These are phyloP conservation scores for Colletotrichum cuscutae DNA, from an alignment of 2,329 filamentous ascomycete species.

Conservation along the genomic window DNA sequence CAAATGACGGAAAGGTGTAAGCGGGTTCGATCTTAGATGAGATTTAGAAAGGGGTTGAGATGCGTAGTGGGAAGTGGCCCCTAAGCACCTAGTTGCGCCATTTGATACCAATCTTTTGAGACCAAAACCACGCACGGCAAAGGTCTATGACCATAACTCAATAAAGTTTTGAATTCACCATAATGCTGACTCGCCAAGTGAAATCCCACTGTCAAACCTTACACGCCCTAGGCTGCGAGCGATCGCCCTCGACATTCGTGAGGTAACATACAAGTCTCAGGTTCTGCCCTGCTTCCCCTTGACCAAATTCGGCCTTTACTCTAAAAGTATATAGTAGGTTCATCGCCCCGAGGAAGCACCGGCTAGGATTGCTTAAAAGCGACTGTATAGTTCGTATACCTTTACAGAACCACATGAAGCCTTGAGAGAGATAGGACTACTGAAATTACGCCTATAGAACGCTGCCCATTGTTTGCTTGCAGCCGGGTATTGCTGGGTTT, in stretches of 20 bases:
- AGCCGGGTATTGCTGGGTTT: conserved; percentile 18
- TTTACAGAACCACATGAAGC: neutral
- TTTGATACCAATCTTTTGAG: conserved; percentile 32
- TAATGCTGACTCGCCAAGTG: neutral
- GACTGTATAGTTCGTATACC: neutral
- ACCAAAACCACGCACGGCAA: conserved; percentile 1
- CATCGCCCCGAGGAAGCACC: neutral
- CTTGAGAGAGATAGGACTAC: neutral
- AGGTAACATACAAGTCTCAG: neutral
- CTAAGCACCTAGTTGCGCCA: conserved; percentile 3
- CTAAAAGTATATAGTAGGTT: no score
- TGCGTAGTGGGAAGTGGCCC: neutral
- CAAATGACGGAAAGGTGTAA: neutral
- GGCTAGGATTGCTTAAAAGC: neutral
- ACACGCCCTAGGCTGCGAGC: neutral
- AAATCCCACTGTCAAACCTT: neutral
- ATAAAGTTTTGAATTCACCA: neutral
- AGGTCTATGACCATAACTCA: conserved; percentile 12
- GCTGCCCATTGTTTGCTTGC: neutral
- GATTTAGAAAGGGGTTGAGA: neutral
- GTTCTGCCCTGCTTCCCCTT: neutral
- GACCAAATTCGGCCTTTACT: no score
- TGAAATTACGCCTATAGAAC: neutral
- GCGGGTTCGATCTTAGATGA: conserved; percentile 25
- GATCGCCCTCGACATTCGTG: neutral